Evolutionary conservation across 108 stramenopile species (phyloP).

Genomic region (Bacterosira constricta): DNA sequence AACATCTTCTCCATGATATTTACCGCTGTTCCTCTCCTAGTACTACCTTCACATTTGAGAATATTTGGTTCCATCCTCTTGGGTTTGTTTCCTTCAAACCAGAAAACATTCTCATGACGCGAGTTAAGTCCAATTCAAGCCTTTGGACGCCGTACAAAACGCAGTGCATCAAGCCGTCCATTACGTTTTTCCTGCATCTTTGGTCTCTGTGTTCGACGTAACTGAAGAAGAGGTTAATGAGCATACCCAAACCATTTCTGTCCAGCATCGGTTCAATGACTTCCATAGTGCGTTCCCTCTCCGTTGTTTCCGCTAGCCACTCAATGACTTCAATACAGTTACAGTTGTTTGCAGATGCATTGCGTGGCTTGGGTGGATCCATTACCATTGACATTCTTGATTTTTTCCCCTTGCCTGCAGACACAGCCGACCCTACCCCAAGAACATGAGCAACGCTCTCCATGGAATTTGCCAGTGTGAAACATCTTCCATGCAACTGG

Average conservation of each 20-base stretch:
- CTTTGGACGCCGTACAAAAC: conserved; percentile 46
- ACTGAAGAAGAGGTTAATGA: conserved; percentile 50
- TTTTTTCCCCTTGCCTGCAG: conserved; percentile 32
- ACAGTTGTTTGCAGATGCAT: conserved; percentile 12
- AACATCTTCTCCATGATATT: too few species aligned
- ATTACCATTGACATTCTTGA: conserved; percentile 15
- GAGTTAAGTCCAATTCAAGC: conserved; percentile 38
- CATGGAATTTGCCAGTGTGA: conserved; percentile 52
- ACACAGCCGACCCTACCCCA: conserved; percentile 41
- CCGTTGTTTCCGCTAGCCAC: conserved; percentile 58
- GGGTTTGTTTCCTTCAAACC: conserved; percentile 49
- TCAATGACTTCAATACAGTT: conserved; percentile 53
- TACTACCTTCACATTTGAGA: conserved; percentile 22
- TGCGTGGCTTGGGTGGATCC: conserved; percentile 31
- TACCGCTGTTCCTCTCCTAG: conserved; percentile 12
- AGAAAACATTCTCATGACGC: conserved; percentile 37
- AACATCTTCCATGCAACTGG: conserved; percentile 57
- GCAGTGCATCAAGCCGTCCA: conserved; percentile 49
- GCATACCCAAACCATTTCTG: conserved; percentile 32
- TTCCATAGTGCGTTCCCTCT: conserved; percentile 49
- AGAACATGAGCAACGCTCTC: conserved; percentile 51
- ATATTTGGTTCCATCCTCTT: conserved; percentile 41
- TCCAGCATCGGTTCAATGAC: conserved; percentile 47
- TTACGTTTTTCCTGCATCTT: conserved; percentile 51
- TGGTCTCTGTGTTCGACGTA: conserved; percentile 57